Evolutionary conservation across 371 early-diverging fungal genomes (phyloP), one percentile per base, ranked within the genome.

Genomic region (Blastocladiella emersonii): DNA sequence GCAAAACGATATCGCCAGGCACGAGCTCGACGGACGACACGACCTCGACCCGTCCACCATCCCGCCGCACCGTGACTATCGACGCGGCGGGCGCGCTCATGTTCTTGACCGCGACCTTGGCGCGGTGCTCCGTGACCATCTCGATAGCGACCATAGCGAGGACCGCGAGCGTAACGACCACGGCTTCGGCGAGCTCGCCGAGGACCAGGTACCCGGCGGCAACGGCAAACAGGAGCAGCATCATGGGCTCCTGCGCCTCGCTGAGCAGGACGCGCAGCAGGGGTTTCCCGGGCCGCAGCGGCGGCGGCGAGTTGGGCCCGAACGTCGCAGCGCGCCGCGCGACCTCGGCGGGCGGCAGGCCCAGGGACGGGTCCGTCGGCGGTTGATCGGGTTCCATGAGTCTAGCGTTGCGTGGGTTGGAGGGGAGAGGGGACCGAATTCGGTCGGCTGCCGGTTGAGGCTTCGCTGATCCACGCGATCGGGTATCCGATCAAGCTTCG

Each of bases 1-100:
- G 35, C 30, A 57, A 35, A 15, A 80, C 61, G 3, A 82, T 56
- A 70, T 84, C 84, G 15, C 78, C 76, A 21, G 70, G 70, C 6
- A 71, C 76, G 15, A 75, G 30, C 12, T 69, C 65, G 67, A 62
- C 35, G 5, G 41, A 0, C 32, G 56, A 30, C 7, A 56, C 34
- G 56, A 56, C 21, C 19, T 8, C 19, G 4, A 44, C 17, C 19
- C n/a, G n/a, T n/a, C 3, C 19, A 17, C n/a, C 35, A 13, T 34
- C 8, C 8, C 35, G 57, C 12, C 35, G 57, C 0, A 37, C 35
- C 10, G 36, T 36, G 27, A 57, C 35, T 8, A 1, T 57, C 36
- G 25, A 27, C 1, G 34, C 36, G 27, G 23, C 21, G 4, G 57
- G n/a, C 36, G 25, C 35, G 1, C 27, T 21, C 23, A 45, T 27